These are phyloP conservation scores for Penicillium maclennaniae DNA, from an alignment of 495 filamentous ascomycete genomes.

Conservation along the genomic window DNA sequence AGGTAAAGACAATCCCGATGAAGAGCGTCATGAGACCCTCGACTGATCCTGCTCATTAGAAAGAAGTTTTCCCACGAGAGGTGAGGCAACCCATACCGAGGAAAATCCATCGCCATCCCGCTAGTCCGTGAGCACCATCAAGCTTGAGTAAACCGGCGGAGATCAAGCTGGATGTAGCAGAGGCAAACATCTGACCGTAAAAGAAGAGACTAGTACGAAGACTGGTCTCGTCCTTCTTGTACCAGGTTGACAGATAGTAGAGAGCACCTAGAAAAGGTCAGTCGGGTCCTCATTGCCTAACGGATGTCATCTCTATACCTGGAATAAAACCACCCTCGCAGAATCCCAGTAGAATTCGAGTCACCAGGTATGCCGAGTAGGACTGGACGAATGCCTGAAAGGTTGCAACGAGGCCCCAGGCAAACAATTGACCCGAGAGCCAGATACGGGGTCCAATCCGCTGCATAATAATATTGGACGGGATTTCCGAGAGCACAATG, in stretches of 20 bases:
- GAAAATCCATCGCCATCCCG: conserved; percentile 64
- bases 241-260: conserved; percentile 58
- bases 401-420: conserved; percentile 56
- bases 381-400: conserved; percentile 56
- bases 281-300: not conserved
- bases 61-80: not conserved
- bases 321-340: conserved; percentile 60
- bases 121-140: conserved; percentile 42
- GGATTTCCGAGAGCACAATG: conserved; percentile 56
- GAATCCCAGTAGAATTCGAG: conserved; percentile 52
- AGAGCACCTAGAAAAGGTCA: conserved; percentile 40
- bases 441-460: conserved; percentile 50
- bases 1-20: conserved; percentile 47
- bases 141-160: conserved; percentile 50
- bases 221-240: conserved; percentile 54
- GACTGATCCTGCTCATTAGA: conserved; percentile 24
- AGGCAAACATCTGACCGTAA: conserved; percentile 51
- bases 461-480: conserved; percentile 54
- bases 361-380: conserved; percentile 47
- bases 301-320: conserved; percentile 20
- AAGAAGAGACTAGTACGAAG: conserved; percentile 53
- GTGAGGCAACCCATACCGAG: conserved; percentile 29
- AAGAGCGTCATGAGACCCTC: conserved; percentile 54
- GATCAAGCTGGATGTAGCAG: conserved; percentile 50
- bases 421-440: conserved; percentile 53